Evolutionary conservation across 129 eudicot species (phyloP).

Genomic region (Flaveria bidentis): DNA sequence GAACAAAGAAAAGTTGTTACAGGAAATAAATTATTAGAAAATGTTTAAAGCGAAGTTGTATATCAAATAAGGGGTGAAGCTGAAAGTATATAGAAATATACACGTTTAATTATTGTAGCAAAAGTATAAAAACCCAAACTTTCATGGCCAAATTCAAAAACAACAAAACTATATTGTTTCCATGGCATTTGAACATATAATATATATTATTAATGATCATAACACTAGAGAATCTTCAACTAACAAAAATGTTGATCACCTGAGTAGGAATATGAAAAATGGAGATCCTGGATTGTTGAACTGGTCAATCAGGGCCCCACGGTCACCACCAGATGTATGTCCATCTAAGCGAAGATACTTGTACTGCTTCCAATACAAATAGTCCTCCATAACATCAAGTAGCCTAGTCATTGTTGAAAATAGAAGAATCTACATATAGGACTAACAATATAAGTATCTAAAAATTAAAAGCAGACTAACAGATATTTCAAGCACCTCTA

Average conservation of each 20-base stretch:
- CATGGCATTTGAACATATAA: too few relatives aligned
- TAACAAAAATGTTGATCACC: constrained; percentile 45
- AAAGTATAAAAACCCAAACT: too few relatives aligned
- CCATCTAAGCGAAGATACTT: constrained; percentile 95
- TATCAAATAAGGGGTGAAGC: too few relatives aligned
- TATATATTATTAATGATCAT: too few relatives aligned
- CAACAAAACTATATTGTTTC: too few relatives aligned
- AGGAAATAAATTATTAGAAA: too few relatives aligned
- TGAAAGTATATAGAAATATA: too few relatives aligned
- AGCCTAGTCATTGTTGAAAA: constrained; percentile 99
- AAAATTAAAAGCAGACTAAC: constrained; percentile 11
- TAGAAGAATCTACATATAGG: constrained; percentile 75
- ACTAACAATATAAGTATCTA: constrained; percentile 25
- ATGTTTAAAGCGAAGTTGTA: too few relatives aligned
- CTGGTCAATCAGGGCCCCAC: constrained; percentile 86
- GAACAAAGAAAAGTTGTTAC: too few relatives aligned
- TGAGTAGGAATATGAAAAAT: constrained; percentile 87
- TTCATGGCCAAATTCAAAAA: too few relatives aligned
- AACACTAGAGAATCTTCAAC: neutral
- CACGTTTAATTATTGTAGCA: too few relatives aligned
- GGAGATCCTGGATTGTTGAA: constrained; percentile 88
- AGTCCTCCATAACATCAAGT: constrained; percentile 99
- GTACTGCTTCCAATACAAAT: constrained; percentile 87
- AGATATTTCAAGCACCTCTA: constrained; percentile 6
- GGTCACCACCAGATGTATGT: constrained; percentile 93